phyloP scores from a whole-genome alignment of 306 rosid genomes.

The Elaeagnus macrophylla region DNA sequence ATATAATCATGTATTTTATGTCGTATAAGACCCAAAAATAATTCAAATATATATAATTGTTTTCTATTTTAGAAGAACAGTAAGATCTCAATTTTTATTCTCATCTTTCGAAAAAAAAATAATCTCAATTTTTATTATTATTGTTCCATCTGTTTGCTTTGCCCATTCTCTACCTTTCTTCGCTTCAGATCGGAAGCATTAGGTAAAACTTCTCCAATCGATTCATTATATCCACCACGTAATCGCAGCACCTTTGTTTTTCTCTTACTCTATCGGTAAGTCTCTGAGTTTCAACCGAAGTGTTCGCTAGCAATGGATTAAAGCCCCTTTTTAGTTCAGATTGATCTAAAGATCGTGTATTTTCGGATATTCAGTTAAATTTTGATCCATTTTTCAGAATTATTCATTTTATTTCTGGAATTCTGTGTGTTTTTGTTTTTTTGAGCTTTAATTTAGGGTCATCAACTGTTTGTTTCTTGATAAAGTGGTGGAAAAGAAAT shows the following conservation, averaged over 20 bases:
- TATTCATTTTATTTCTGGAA: background rate
- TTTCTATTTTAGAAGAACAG: too few relatives aligned
- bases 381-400: background rate
- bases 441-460: conserved; percentile 1
- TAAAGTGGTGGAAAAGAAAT: conserved; percentile 4
- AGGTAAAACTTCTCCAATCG: conserved; percentile 37
- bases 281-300: background rate
- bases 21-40: too few relatives aligned
- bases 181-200: conserved; percentile 44
- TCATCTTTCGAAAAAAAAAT: too few relatives aligned
- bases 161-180: conserved; percentile 18
- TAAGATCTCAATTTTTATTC: too few relatives aligned
- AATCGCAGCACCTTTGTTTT: background rate
- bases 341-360: background rate
- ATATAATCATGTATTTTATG: too few relatives aligned
- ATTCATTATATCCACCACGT: conserved; percentile 5
- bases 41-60: too few relatives aligned
- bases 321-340: conserved; percentile 14
- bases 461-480: conserved; percentile 15
- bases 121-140: too few relatives aligned
- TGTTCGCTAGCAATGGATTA: background rate
- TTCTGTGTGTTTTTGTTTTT: background rate
- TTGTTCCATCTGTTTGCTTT: conserved; percentile 7
- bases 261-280: background rate
- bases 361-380: background rate